Base-by-base conservation (phyloP, 495 filamentous ascomycete species). In the Penicillium angulare region DNA sequence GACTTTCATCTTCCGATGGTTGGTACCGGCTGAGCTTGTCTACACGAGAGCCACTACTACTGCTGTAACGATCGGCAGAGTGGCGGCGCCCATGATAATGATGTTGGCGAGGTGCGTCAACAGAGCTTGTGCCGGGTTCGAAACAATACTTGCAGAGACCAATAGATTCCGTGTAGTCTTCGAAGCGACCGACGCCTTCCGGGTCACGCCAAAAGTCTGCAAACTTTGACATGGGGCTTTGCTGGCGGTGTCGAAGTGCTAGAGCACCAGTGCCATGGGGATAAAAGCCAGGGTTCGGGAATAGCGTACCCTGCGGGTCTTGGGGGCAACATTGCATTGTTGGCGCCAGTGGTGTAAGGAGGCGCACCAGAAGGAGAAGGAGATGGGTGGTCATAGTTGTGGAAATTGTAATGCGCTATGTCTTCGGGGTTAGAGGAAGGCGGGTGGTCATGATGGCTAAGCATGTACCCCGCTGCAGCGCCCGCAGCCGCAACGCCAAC, bases 101-200 rank as follows among this genome's bases (percentile, higher is more conserved):
- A 59, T 89, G 86, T 50, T 77, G 81, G 51, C 86, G 73, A 31
- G 86, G 86, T 2, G 86, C 86, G 59, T 88, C 74, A 24, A 63
- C 49, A n/a, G 78, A 75, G 22, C 68, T 75, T 2, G 81, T 79
- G 5, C 79, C 76, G 3, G 86, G 84, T 18, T 84, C 79, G 53
- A 89, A 89, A 57, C 86, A 89, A 49, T 81, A 67, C 51, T 71
- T 78, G 66, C 86, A 89, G 5, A 87, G 78, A 16, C 86, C 86
- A 42, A 86, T 87, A 42, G 79, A 73, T 59, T 89, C 84, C 2
- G 85, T 86, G 53, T 89, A 89, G 57, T 86, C 84, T 63, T 89
- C 86, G 57, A 85, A 89, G 52, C 79, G 79, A 5, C 76, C 80
- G 3, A 89, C 83, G 10, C 80, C 86, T 54, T 89, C 82, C 2